Evolutionary conservation across 176 grass and related monocot genomes (phyloP).

Genomic region (Elaeis guineensis): DNA sequence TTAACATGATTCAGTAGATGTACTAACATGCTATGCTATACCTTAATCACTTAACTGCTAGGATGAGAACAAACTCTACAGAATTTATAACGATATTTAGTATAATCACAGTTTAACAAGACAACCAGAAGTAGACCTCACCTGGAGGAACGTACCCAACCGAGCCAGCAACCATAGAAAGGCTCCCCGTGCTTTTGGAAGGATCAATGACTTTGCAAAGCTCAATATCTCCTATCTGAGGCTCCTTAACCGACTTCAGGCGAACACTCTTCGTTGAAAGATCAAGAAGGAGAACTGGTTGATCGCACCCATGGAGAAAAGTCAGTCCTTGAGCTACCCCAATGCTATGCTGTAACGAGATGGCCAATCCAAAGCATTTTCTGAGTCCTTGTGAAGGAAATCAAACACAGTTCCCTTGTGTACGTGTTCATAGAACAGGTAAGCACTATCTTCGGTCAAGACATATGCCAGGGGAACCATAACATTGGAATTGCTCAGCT

Average conservation of each 20-base stretch:
- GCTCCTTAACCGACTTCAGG: conserved; percentile 64
- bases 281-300: conserved; percentile 87
- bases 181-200: conserved; percentile 49
- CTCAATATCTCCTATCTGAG: conserved; percentile 91
- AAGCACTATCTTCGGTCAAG: conserved; percentile 48
- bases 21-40: too few relatives aligned
- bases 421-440: conserved; percentile 64
- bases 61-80: too few relatives aligned
- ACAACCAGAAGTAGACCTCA: conserved; percentile 3
- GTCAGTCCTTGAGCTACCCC: conserved; percentile 73
- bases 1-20: too few relatives aligned
- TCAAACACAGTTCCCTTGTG: conserved; percentile 55
- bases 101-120: not conserved
- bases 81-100: too few relatives aligned
- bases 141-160: conserved; percentile 94
- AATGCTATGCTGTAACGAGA: conserved; percentile 64
- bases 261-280: conserved; percentile 73
- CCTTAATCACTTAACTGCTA: too few relatives aligned
- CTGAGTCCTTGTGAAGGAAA: conserved; percentile 36
- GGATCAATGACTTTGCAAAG: conserved; percentile 69
- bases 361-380: conserved; percentile 48
- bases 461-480: conserved; percentile 90
- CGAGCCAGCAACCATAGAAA: conserved; percentile 75
- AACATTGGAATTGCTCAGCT: conserved; percentile 65
- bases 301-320: conserved; percentile 72